A percentile compares a stretch with the other conserved stretches of the same genome.
Evolutionary conservation across 2,329 filamentous ascomycete species (phyloP).

Genomic region (Verticillium longisporum): DNA sequence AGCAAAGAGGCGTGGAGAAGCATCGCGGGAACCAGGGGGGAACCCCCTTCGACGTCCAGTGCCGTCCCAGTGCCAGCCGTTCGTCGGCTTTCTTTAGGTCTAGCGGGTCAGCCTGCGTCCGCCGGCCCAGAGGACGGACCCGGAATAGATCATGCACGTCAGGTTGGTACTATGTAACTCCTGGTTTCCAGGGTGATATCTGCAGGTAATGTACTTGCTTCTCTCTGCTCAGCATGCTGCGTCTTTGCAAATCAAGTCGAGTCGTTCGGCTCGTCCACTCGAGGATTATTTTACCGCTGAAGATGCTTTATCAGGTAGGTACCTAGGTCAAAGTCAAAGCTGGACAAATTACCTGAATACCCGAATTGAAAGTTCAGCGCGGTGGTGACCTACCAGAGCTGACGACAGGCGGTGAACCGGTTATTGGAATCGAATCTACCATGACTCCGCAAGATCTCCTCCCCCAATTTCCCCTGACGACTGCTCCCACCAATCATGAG

Average conservation of each 20-base stretch:
- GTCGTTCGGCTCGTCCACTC: background rate
- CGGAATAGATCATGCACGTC: background rate
- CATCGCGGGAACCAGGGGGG: background rate
- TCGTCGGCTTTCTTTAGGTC: background rate
- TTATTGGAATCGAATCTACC: background rate
- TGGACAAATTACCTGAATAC: no score
- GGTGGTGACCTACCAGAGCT: background rate
- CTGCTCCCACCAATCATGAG: background rate
- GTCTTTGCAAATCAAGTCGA: background rate
- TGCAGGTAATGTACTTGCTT: background rate
- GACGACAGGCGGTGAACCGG: background rate
- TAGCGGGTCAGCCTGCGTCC: background rate
- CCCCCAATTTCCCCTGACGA: background rate
- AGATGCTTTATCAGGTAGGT: background rate
- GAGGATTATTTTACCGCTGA: background rate
- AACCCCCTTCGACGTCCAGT: background rate
- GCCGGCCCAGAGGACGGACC: background rate
- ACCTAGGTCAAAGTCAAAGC: no score
- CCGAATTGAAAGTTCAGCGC: no score
- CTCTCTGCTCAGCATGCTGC: background rate
- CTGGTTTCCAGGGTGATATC: background rate
- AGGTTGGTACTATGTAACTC: background rate
- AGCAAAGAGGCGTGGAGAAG: constrained; percentile 3
- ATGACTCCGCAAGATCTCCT: background rate
- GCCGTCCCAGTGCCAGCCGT: background rate